These are phyloP conservation scores for Leptographium radiaticola DNA, from an alignment of 2,329 filamentous ascomycete genomes.

Conservation along the genomic window DNA sequence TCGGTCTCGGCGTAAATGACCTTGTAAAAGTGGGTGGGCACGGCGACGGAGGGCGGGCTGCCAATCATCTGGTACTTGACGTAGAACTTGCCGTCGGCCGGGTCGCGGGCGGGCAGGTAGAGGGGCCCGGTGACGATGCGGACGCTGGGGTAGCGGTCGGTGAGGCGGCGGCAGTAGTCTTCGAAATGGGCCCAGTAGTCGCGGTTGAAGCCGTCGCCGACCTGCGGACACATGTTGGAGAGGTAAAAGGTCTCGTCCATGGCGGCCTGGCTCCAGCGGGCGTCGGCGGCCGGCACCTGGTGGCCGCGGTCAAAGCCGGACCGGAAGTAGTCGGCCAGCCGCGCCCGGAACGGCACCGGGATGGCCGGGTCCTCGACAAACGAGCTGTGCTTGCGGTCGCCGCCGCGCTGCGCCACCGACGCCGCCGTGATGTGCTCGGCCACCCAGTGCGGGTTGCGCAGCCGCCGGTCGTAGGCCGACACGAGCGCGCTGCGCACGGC, in stretches of 20 bases:
- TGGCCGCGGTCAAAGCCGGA: constrained; percentile 93
- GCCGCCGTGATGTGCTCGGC: constrained; percentile 90
- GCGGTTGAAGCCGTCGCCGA: constrained; percentile 94
- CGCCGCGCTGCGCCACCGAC: constrained; percentile 62
- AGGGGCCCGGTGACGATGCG: constrained; percentile 86
- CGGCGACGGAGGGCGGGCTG: constrained; percentile 81
- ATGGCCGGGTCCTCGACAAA: constrained; percentile 75
- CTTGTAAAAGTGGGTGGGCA: constrained; percentile 99
- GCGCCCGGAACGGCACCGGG: constrained; percentile 77
- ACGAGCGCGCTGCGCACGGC: constrained; percentile 64
- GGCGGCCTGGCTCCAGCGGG: constrained; percentile 84
- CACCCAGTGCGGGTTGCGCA: constrained; percentile 88
- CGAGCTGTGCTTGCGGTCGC: constrained; percentile 68
- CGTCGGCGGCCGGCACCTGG: constrained; percentile 92
- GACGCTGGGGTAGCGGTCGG: constrained; percentile 69
- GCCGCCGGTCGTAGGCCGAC: constrained; percentile 81
- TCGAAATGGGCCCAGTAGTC: constrained; percentile 99
- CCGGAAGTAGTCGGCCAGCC: constrained; percentile 86
- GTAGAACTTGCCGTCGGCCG: constrained; percentile 82
- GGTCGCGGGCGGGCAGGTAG: constrained; percentile 77
- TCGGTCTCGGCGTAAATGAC: constrained; percentile 94
- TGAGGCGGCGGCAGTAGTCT: constrained; percentile 84
- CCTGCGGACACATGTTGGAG: constrained; percentile 96
- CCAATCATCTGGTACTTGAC: constrained; percentile 95
- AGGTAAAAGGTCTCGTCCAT: constrained; percentile 94